These are phyloP conservation scores for Sporothrix sp. DNA, from an alignment of 2,329 filamentous ascomycete genomes.

Conservation along the genomic window DNA sequence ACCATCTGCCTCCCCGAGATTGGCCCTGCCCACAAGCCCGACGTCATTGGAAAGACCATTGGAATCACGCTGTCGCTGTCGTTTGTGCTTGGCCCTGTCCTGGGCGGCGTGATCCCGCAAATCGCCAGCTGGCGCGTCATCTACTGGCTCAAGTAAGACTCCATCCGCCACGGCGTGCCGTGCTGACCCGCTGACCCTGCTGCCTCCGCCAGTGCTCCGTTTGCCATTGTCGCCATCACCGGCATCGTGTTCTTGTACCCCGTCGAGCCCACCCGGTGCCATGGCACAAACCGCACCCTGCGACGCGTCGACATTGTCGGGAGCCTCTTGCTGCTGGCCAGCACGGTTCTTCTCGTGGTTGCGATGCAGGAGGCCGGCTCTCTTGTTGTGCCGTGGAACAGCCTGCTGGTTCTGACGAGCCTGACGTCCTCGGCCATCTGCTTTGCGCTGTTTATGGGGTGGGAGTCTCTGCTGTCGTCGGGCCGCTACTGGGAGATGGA, in stretches of 20 bases:
- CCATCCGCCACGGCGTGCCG: too few species aligned
- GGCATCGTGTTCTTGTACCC: constrained; percentile 33
- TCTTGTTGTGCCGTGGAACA: constrained; percentile 41
- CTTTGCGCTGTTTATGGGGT: constrained; percentile 39
- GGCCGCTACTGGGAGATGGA: constrained; percentile 32
- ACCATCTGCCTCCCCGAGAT: constrained; percentile 49
- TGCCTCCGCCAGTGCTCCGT: constrained; percentile 1
- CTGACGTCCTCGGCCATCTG: constrained; percentile 38
- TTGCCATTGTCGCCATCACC: constrained; percentile 30
- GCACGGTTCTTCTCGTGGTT: constrained; percentile 45
- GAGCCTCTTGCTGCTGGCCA: constrained; percentile 36
- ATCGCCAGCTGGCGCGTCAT: constrained; percentile 47
- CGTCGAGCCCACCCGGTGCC: constrained; percentile 8
- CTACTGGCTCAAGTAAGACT: constrained; percentile 54
- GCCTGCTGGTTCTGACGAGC: constrained; percentile 39
- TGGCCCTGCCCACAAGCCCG: constrained; percentile 42
- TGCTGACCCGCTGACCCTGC: too few species aligned
- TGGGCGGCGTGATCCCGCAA: constrained; percentile 48
- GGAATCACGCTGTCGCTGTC: constrained; percentile 47
- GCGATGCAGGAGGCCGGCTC: constrained; percentile 48
- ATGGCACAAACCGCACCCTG: constrained; percentile 8
- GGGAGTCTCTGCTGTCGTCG: constrained; percentile 39
- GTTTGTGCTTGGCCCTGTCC: constrained; percentile 48
- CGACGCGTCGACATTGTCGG: constrained; percentile 18
- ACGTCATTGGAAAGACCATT: constrained; percentile 44